phyloP scores from a whole-genome alignment of 2,329 filamentous ascomycete genomes.

The Fusarium mexicanum region DNA sequence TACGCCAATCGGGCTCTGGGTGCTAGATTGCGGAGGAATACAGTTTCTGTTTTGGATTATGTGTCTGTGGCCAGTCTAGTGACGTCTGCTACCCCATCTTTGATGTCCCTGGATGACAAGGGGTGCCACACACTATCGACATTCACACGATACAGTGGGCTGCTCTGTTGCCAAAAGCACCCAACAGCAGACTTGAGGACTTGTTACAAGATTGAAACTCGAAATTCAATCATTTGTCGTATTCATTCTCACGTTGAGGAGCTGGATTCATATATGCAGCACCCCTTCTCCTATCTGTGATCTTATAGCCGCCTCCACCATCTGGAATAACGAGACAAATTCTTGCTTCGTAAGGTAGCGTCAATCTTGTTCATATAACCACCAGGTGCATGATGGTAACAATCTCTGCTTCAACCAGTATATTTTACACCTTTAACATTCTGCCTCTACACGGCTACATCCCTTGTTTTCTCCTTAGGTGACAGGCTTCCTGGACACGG shows the following conservation, averaged over 20 bases:
- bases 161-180: neutral
- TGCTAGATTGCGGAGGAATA: neutral
- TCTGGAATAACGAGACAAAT: neutral
- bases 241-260: neutral
- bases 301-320: neutral
- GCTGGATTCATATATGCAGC: neutral
- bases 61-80: neutral
- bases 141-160: neutral
- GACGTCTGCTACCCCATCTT: neutral
- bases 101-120: neutral
- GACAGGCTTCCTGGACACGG: neutral
- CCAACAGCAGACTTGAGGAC: neutral
- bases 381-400: neutral
- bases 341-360: neutral
- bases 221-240: neutral
- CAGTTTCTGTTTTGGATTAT: neutral
- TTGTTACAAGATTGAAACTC: neutral
- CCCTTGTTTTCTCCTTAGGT: neutral
- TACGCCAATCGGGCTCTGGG: neutral
- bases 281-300: neutral
- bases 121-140: neutral
- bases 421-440: neutral
- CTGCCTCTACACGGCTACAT: neutral
- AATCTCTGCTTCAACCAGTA: neutral
- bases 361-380: neutral